A percentile compares a stretch with the other conserved stretches of the same genome.
Evolutionary conservation across 352 stramenopile species (phyloP).

Genomic region (Globisporangium irregulare): DNA sequence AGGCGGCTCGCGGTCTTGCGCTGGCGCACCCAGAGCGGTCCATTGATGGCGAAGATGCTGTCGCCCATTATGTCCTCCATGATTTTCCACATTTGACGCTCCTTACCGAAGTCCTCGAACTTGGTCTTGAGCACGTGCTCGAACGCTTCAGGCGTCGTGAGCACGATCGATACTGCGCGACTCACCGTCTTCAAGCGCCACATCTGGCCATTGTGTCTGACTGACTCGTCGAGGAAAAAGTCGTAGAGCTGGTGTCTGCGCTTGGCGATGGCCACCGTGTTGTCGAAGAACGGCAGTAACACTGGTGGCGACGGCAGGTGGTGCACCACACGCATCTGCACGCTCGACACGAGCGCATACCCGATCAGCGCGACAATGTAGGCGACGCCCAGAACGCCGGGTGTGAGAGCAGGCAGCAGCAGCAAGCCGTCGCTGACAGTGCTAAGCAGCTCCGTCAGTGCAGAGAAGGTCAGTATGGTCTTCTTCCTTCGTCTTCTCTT

Average conservation of each 20-base stretch:
- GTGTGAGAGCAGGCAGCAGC: not conserved
- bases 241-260: constrained; percentile 30
- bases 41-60: constrained; percentile 57
- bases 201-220: constrained; percentile 17
- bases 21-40: constrained; percentile 42
- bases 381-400: not conserved
- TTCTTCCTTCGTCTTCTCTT: not conserved
- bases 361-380: not conserved
- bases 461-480: not conserved
- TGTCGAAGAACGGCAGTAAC: constrained; percentile 30
- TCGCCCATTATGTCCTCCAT: constrained; percentile 44
- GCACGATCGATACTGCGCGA: constrained; percentile 17
- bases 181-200: constrained; percentile 11
- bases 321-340: not conserved
- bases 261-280: constrained; percentile 38
- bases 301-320: constrained; percentile 14
- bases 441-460: not conserved
- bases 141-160: constrained; percentile 22
- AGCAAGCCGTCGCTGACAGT: not conserved
- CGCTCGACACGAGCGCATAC: not conserved
- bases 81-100: constrained; percentile 16
- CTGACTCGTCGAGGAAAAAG: constrained; percentile 34
- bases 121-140: constrained; percentile 40
- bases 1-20: constrained; percentile 77
- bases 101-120: constrained; percentile 59